Percentiles rank a stretch among this genome's conserved stretches.
These are phyloP conservation scores for Lactifluus volemus DNA, from an alignment of 768 basidiomycete species.

Conservation along the genomic window DNA sequence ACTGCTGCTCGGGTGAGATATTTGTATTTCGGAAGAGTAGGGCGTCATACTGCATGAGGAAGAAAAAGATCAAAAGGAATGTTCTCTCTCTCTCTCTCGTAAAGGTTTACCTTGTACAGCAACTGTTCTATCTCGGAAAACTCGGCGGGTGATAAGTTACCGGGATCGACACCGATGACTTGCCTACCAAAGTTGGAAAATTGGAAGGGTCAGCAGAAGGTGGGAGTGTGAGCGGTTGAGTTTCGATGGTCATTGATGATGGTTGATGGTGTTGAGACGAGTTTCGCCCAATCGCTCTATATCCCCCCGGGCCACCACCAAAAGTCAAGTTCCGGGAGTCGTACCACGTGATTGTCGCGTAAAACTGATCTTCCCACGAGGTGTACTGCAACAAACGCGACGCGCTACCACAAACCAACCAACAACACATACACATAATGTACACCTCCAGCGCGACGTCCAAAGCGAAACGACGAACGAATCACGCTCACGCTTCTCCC, in stretches of 20 bases:
- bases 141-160: constrained; percentile 46
- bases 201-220: constrained; percentile 58
- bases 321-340: too few relatives aligned
- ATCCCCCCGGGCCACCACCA: too few relatives aligned
- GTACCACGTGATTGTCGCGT: too few relatives aligned
- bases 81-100: not conserved
- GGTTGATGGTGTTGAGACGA: too few relatives aligned
- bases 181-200: constrained; percentile 69
- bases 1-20: constrained; percentile 76
- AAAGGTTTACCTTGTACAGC: constrained; percentile 61
- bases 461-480: constrained; percentile 50
- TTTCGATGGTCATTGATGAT: constrained; percentile 54
- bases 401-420: not conserved
- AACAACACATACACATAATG: constrained; percentile 22
- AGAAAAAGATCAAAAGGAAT: not conserved
- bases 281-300: too few relatives aligned
- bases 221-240: constrained; percentile 60
- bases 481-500: constrained; percentile 34
- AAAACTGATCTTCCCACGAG: too few relatives aligned
- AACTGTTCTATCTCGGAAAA: constrained; percentile 61
- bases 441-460: constrained; percentile 58
- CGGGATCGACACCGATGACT: constrained; percentile 67
- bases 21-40: constrained; percentile 66
- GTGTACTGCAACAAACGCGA: not conserved
- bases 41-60: constrained; percentile 45